Conservation (phyloP, 164 flowering plant species). For the Platanus orientalis region DNA sequence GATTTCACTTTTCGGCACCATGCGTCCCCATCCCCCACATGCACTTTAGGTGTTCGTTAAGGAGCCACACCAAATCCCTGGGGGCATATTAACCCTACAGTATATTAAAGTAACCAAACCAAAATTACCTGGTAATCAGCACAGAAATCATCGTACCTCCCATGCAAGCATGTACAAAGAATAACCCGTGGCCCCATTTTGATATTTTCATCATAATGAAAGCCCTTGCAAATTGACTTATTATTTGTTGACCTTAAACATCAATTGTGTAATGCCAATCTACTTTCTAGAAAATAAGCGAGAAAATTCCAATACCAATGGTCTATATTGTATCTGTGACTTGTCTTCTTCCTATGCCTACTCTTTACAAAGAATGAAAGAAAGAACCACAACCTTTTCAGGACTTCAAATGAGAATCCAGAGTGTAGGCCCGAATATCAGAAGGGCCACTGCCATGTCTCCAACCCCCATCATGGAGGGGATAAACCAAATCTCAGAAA, state of each 20-base stretch:
- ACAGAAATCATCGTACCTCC: background rate
- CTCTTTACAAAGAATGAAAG: conserved; percentile 6
- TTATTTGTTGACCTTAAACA: conserved; percentile 5
- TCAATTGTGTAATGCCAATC: background rate
- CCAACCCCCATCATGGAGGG: conserved; percentile 15
- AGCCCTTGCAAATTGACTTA: too few species aligned
- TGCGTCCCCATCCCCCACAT: too few species aligned
- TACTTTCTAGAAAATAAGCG: background rate
- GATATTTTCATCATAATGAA: background rate
- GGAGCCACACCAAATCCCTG: too few species aligned
- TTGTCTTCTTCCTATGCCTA: background rate
- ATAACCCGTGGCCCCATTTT: background rate
- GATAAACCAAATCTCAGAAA: conserved; percentile 1
- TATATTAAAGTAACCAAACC: background rate
- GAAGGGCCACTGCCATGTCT: conserved; percentile 77
- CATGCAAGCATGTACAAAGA: background rate
- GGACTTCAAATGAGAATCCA: conserved; percentile 53
- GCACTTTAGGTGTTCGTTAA: too few species aligned
- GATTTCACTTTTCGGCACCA: too few species aligned
- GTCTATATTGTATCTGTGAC: background rate
- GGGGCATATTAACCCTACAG: too few species aligned
- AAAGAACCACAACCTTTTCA: conserved; percentile 15
- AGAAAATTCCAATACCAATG: background rate
- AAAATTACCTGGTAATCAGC: background rate
- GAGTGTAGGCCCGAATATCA: conserved; percentile 57